A percentile compares a stretch with the other conserved stretches of the same genome.
phyloP scores from a whole-genome alignment of 2,329 filamentous ascomycete genomes.

The Apiospora rasikravindrae region DNA sequence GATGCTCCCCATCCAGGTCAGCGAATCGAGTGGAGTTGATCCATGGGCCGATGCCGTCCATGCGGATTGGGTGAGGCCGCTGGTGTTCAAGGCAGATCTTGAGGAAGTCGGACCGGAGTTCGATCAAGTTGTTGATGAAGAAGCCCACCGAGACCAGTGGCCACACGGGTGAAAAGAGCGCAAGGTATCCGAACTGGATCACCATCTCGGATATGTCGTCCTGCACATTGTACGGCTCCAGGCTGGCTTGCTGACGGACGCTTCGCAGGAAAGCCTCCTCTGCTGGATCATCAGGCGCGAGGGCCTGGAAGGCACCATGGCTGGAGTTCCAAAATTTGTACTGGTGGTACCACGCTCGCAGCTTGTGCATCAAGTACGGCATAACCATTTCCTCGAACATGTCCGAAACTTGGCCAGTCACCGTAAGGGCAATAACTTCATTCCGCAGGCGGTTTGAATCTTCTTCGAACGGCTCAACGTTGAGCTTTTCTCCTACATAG shows the following conservation, averaged over 20 bases:
- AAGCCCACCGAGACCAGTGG: conserved; percentile 75
- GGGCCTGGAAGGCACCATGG: conserved; percentile 51
- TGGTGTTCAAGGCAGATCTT: conserved; percentile 78
- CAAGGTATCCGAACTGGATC: conserved; percentile 75
- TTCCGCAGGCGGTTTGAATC: conserved; percentile 70
- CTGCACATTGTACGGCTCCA: conserved; percentile 74
- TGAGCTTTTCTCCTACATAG: conserved; percentile 58
- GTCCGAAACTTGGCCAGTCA: conserved; percentile 74
- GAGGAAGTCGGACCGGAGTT: conserved; percentile 76
- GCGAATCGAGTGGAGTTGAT: conserved; percentile 69
- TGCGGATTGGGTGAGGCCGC: conserved; percentile 70
- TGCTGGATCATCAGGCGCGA: conserved; percentile 61
- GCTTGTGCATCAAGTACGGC: conserved; percentile 69
- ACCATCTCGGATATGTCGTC: conserved; percentile 76
- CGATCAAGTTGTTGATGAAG: conserved; percentile 78
- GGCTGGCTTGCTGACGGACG: conserved; percentile 69
- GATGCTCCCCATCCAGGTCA: conserved; percentile 75
- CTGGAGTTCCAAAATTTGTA: conserved; percentile 40
- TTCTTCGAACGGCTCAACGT: conserved; percentile 63
- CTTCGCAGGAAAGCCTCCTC: conserved; percentile 68
- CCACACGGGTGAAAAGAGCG: conserved; percentile 77
- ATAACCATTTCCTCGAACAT: conserved; percentile 75
- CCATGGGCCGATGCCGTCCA: conserved; percentile 78
- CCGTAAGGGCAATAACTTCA: conserved; percentile 76
- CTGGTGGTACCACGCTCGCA: conserved; percentile 50